Percentiles rank a stretch among this genome's conserved stretches.
Evolutionary conservation across 2,329 filamentous ascomycete species (phyloP).

Genomic region (Cryoendolithus antarcticus): DNA sequence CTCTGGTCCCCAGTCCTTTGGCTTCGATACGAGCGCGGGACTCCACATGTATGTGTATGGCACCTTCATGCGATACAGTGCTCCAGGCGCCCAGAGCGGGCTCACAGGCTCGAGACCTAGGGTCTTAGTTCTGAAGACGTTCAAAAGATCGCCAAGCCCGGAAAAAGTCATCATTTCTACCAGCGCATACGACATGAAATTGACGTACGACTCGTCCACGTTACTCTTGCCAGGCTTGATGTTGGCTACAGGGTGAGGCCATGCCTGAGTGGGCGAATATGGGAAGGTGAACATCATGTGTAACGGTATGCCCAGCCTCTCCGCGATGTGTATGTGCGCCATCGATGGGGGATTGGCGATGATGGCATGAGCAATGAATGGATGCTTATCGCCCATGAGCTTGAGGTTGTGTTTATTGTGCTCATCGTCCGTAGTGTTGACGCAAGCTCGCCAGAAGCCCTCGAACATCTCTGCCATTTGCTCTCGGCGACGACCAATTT

Average conservation of each 20-base stretch:
- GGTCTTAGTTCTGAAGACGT: constrained; percentile 64
- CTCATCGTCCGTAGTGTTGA: constrained; percentile 61
- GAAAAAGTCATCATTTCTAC: constrained; percentile 93
- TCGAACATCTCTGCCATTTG: constrained; percentile 67
- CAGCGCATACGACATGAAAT: constrained; percentile 71
- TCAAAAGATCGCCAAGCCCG: constrained; percentile 80
- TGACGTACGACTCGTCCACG: constrained; percentile 61
- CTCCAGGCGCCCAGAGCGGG: constrained; percentile 68
- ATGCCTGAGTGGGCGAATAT: constrained; percentile 73
- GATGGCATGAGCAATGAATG: constrained; percentile 74
- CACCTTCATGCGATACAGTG: constrained; percentile 62
- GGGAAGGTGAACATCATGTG: constrained; percentile 96
- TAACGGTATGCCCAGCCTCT: constrained; percentile 61
- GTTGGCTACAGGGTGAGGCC: constrained; percentile 77
- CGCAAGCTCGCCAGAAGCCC: constrained; percentile 78
- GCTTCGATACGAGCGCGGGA: constrained; percentile 62
- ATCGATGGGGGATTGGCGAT: constrained; percentile 70
- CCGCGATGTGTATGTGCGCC: constrained; percentile 62
- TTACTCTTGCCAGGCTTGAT: constrained; percentile 54
- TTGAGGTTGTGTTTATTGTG: constrained; percentile 34
- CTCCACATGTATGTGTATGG: constrained; percentile 93
- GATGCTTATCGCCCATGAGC: constrained; percentile 36
- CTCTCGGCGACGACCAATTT: constrained; percentile 60
- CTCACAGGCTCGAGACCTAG: constrained; percentile 68
- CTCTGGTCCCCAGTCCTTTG: constrained; percentile 60